Conservation (phyloP, 2,329 filamentous ascomycete genomes). For the Metarhizium brunneum region DNA sequence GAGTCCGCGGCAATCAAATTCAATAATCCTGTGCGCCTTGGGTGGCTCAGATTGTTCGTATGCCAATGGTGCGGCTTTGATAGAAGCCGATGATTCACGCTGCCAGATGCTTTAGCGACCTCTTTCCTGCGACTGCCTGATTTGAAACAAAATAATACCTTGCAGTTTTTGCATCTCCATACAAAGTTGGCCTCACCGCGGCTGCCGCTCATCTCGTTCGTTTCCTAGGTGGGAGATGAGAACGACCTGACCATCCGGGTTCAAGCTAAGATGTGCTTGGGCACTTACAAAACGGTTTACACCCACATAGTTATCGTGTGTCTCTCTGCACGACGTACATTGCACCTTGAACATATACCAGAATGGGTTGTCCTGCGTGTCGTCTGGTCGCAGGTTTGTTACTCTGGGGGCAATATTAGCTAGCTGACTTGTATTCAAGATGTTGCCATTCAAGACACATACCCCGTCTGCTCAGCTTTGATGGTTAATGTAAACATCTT, state of each 20-base stretch:
- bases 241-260: slow-evolving; percentile 3
- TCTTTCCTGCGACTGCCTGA: neutral
- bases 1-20: slow-evolving; percentile 87
- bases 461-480: slow-evolving; percentile 63
- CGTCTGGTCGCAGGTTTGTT: slow-evolving; percentile 77
- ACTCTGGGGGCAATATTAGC: slow-evolving; percentile 47
- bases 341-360: slow-evolving; percentile 98
- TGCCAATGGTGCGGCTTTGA: slow-evolving; percentile 61
- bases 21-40: slow-evolving; percentile 70
- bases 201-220: slow-evolving; percentile 84
- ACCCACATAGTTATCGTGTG: slow-evolving; percentile 75
- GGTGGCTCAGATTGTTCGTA: slow-evolving; percentile 66
- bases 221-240: slow-evolving; percentile 49
- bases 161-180: slow-evolving; percentile 99
- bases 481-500: slow-evolving; percentile 57
- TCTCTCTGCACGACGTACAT: slow-evolving; percentile 94
- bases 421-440: neutral
- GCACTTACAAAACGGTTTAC: slow-evolving; percentile 76
- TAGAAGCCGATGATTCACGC: slow-evolving; percentile 79
- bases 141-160: slow-evolving; percentile 42
- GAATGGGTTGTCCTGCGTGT: slow-evolving; percentile 75
- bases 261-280: neutral
- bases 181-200: slow-evolving; percentile 97
- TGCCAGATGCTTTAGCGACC: slow-evolving; percentile 21
- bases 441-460: slow-evolving; percentile 16